Evolutionary conservation across 1,139 yeast genomes (phyloP).

Genomic region (Trichomonascaceae sp.): DNA sequence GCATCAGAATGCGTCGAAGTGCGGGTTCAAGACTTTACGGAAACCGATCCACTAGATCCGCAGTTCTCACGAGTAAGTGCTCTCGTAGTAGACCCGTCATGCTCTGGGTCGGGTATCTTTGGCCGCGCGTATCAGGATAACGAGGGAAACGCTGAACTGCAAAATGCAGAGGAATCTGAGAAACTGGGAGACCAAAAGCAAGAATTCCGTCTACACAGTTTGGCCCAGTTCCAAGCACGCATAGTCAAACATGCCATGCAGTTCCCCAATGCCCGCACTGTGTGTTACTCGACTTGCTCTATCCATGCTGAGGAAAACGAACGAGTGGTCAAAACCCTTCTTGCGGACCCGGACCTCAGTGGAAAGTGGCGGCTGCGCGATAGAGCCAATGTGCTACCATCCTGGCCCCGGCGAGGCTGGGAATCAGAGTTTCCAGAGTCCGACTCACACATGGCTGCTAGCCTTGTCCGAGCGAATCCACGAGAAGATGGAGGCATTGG

Average conservation of each 20-base stretch:
- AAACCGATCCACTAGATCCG: conserved; percentile 35
- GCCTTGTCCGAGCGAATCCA: conserved; percentile 77
- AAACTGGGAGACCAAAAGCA: conserved; percentile 23
- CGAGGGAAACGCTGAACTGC: conserved; percentile 15
- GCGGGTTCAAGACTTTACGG: conserved; percentile 77
- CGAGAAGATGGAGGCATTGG: conserved; percentile 94
- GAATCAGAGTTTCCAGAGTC: conserved; percentile 46
- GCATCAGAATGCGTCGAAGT: conserved; percentile 49
- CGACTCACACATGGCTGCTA: conserved; percentile 54
- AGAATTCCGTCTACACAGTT: conserved; percentile 48
- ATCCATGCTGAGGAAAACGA: conserved; percentile 91
- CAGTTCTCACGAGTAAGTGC: conserved; percentile 62
- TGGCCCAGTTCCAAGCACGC: conserved; percentile 75
- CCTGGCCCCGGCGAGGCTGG: conserved; percentile 79
- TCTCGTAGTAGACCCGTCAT: conserved; percentile 86
- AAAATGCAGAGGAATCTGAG: neutral
- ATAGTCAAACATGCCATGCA: conserved; percentile 79
- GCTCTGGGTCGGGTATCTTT: conserved; percentile 95
- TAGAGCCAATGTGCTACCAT: conserved; percentile 54
- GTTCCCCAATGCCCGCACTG: conserved; percentile 61
- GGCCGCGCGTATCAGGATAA: conserved; percentile 57
- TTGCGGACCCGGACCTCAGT: conserved; percentile 49
- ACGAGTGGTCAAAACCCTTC: conserved; percentile 66
- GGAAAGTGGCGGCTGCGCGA: conserved; percentile 55
- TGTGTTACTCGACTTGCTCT: conserved; percentile 95